phyloP scores from a whole-genome alignment of 2,329 filamentous ascomycete genomes.

The Arthrobotrys musiformis region DNA sequence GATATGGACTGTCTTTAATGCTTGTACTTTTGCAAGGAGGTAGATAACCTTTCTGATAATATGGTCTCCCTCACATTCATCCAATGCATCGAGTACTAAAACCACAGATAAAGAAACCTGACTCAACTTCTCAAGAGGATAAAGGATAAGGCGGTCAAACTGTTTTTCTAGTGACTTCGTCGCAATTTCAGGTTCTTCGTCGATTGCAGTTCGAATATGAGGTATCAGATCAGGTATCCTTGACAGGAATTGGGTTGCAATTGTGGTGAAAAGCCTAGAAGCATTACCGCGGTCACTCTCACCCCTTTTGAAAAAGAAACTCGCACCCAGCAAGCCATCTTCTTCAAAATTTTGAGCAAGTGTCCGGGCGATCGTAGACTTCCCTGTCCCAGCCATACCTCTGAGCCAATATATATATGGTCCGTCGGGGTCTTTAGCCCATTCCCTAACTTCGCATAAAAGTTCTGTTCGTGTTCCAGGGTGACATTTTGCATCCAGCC shows the following conservation, averaged over 20 bases:
- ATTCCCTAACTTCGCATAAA: slow-evolving; percentile 49
- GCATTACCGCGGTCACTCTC: slow-evolving; percentile 23
- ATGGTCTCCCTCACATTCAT: slow-evolving; percentile 61
- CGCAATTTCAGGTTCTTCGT: slow-evolving; percentile 4
- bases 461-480: slow-evolving; percentile 57
- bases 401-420: slow-evolving; percentile 61
- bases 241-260: slow-evolving; percentile 15
- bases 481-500: slow-evolving; percentile 57
- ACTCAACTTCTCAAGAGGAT: slow-evolving; percentile 23
- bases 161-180: slow-evolving; percentile 60
- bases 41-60: slow-evolving; percentile 60
- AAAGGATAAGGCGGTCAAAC: slow-evolving; percentile 56
- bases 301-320: slow-evolving; percentile 1
- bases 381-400: slow-evolving; percentile 62
- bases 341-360: slow-evolving; percentile 34
- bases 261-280: slow-evolving; percentile 38
- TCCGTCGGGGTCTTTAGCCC: slow-evolving; percentile 26
- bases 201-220: neutral
- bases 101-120: neutral
- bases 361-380: slow-evolving; percentile 54
- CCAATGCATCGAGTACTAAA: slow-evolving; percentile 60
- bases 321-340: slow-evolving; percentile 3
- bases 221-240: neutral
- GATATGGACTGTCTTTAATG: slow-evolving; percentile 28
- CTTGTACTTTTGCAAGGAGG: slow-evolving; percentile 17